phyloP scores from a whole-genome alignment of 495 filamentous ascomycete genomes.

The Cercophora newfieldiana region DNA sequence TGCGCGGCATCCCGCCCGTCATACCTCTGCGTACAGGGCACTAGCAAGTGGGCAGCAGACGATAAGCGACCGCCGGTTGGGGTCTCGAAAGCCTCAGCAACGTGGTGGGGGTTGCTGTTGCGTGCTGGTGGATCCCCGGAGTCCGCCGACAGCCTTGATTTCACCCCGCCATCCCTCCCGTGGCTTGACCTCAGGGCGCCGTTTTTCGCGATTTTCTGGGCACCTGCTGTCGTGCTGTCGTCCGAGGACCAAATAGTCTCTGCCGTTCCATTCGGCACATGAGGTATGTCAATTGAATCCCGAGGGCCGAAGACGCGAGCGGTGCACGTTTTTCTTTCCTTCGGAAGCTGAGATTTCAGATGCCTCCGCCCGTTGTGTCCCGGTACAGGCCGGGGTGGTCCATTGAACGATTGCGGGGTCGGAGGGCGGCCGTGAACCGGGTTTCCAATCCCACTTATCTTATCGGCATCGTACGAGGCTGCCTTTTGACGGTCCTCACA shows the following conservation, averaged over 20 bases:
- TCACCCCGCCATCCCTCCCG: background rate
- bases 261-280: background rate
- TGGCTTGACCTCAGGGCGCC: background rate
- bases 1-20: slow-evolving; percentile 28
- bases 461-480: slow-evolving; percentile 6
- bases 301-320: slow-evolving; percentile 11
- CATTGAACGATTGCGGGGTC: background rate
- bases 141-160: slow-evolving; percentile 35
- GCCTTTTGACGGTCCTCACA: background rate
- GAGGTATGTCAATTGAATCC: background rate
- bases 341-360: background rate
- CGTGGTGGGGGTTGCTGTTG: slow-evolving; percentile 5
- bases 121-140: slow-evolving; percentile 31
- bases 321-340: background rate
- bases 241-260: background rate
- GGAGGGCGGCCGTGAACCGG: background rate
- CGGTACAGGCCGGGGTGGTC: background rate
- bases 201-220: background rate
- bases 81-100: background rate
- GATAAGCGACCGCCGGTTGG: slow-evolving; percentile 12
- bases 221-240: background rate
- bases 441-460: background rate
- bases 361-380: background rate
- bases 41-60: slow-evolving; percentile 6
- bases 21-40: background rate